These are phyloP conservation scores for Hibiscus trionum DNA, from an alignment of 345 rosid species.

Conservation along the genomic window DNA sequence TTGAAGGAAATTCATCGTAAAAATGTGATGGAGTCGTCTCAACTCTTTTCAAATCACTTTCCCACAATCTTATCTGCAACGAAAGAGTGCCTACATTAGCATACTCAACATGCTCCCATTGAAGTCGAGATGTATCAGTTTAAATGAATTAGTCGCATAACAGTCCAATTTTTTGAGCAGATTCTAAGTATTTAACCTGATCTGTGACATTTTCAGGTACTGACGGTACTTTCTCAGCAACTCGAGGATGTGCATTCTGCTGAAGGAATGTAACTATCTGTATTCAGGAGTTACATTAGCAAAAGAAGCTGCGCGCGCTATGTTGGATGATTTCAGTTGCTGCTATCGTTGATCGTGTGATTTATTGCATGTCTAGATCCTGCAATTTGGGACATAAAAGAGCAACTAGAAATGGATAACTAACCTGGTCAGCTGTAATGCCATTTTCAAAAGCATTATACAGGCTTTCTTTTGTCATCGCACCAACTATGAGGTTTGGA, in stretches of 20 bases:
- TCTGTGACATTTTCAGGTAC: slow-evolving; percentile 95
- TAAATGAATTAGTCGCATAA: background rate
- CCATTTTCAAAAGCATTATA: slow-evolving; percentile 90
- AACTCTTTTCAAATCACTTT: slow-evolving; percentile 81
- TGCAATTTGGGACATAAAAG: background rate
- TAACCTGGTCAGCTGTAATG: slow-evolving; percentile 80
- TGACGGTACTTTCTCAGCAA: slow-evolving; percentile 65
- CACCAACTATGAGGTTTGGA: slow-evolving; percentile 86
- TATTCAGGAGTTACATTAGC: slow-evolving; percentile 10
- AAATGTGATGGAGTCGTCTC: slow-evolving; percentile 72
- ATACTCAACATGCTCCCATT: background rate
- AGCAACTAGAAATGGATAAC: slow-evolving; percentile 12
- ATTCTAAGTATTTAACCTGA: slow-evolving; percentile 45
- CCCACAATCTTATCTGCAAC: slow-evolving; percentile 90
- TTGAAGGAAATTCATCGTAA: slow-evolving; percentile 81
- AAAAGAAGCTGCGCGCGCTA: background rate
- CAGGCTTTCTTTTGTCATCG: slow-evolving; percentile 89
- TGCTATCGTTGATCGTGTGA: background rate
- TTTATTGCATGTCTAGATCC: background rate
- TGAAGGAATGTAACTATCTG: slow-evolving; percentile 86
- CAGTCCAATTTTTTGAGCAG: background rate
- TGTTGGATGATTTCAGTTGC: background rate
- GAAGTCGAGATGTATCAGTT: background rate
- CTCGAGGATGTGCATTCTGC: slow-evolving; percentile 91
- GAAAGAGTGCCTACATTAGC: background rate